phyloP scores from a whole-genome alignment of 495 filamentous ascomycete species.

The Annulohypoxylon nitens region DNA sequence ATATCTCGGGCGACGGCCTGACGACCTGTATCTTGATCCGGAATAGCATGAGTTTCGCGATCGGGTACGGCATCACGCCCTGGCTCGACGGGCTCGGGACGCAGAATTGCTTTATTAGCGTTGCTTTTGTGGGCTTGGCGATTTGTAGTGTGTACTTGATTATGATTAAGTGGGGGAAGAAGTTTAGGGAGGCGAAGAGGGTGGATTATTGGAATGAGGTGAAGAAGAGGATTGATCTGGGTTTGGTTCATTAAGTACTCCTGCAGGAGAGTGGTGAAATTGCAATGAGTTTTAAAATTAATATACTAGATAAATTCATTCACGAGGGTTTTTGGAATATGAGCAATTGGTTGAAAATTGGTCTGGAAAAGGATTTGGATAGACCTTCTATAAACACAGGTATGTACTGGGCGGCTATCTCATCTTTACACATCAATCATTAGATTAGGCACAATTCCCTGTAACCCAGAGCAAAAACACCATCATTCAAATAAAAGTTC shows the following conservation, averaged over 20 bases:
- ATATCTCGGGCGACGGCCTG: conserved; percentile 72
- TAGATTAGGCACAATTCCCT: neutral
- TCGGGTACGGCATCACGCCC: conserved; percentile 68
- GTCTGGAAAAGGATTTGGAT: too few relatives aligned
- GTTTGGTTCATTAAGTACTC: conserved; percentile 52
- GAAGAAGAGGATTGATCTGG: conserved; percentile 56
- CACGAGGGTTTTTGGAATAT: too few relatives aligned
- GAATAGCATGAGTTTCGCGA: conserved; percentile 72
- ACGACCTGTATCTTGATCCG: conserved; percentile 74
- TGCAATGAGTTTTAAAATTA: too few relatives aligned
- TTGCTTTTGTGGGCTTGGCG: conserved; percentile 70
- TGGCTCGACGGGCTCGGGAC: conserved; percentile 72
- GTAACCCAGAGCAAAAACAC: neutral
- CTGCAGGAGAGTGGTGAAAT: too few relatives aligned
- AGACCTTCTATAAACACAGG: too few relatives aligned
- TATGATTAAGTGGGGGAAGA: conserved; percentile 68
- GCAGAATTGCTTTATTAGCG: conserved; percentile 74
- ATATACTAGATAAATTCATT: neutral
- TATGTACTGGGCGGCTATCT: too few relatives aligned
- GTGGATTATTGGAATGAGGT: conserved; percentile 60
- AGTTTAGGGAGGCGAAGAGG: conserved; percentile 54
- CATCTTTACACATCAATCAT: neutral
- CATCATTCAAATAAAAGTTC: conserved; percentile 2
- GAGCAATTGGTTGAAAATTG: too few relatives aligned
- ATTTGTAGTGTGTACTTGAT: conserved; percentile 66